Evolutionary conservation across 2,329 filamentous ascomycete species (phyloP).

Genomic region (Fusarium torreyae): DNA sequence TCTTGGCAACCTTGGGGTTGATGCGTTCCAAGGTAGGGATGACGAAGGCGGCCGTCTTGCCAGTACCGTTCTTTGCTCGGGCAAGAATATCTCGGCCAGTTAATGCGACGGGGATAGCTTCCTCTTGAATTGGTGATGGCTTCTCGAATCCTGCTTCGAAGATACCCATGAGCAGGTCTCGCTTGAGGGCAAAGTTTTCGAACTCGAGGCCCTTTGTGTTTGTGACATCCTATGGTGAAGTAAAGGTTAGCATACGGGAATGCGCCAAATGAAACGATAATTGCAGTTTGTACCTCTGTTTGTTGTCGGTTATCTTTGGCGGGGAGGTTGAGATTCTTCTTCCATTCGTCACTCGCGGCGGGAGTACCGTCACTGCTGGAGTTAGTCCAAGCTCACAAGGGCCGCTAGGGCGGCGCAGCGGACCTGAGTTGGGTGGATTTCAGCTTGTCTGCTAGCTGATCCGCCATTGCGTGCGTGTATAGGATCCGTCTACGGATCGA

Average conservation of each 20-base stretch:
- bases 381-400: constrained; percentile 54
- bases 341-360: constrained; percentile 75
- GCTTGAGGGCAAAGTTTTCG: constrained; percentile 95
- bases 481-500: constrained; percentile 48
- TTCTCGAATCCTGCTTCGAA: constrained; percentile 99
- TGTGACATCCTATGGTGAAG: constrained; percentile 84
- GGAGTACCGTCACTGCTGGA: constrained; percentile 63
- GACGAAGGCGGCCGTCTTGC: constrained; percentile 98
- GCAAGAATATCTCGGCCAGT: constrained; percentile 96
- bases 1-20: constrained; percentile 96
- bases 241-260: constrained; percentile 40
- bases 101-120: constrained; percentile 96
- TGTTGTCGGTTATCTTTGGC: constrained; percentile 83
- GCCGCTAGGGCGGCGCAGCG: constrained; percentile 46
- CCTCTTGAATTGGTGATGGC: constrained; percentile 98
- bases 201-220: constrained; percentile 98
- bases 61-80: constrained; percentile 97
- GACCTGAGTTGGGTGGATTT: constrained; percentile 61
- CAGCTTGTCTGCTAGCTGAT: constrained; percentile 63
- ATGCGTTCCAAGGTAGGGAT: constrained; percentile 96
- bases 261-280: constrained; percentile 15
- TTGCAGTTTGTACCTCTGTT: constrained; percentile 74
- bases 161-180: constrained; percentile 97
- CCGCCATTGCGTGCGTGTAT: constrained; percentile 59
- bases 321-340: constrained; percentile 79